Evolutionary conservation across 805 yeast species (phyloP), one percentile per base, ranked within the genome.

Genomic region (Ogataea degrootiae): DNA sequence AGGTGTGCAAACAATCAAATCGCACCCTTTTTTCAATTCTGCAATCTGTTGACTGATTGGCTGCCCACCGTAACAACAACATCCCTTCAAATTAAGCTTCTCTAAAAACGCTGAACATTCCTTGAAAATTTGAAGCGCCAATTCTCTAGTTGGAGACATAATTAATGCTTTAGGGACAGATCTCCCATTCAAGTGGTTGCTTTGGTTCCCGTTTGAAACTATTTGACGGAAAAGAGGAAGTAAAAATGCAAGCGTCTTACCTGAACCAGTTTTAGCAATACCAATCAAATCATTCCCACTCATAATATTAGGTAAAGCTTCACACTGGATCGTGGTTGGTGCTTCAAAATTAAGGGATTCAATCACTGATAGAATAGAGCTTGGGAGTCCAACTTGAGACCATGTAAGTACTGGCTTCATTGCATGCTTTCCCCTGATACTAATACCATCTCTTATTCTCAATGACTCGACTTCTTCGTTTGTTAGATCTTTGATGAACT

Each of bases 211-310:
- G 58, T 89, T 96, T 40, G 87, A 91, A 48, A 80, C 76, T 9
- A 94, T 80, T 52, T 92, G 98, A 44, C 96, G 74, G 44, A 92
- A 71, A 68, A 94, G 66, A 0, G 99, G 97, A 6, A 94, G 62
- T 8, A 90, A 70, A 66, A 87, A 94, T 1, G 97, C 86, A 56
- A 92, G 74, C 0, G 99, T 94, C 62, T 94, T 94, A 3, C 99
- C 99, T 0, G 97, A 87, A 0, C 99, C 99, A 0, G 99, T 94
- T 54, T 90, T 89, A 0, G 99, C 98, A 19, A 94, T 85, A 6
- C 97, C 97, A 41, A 94, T 85, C 7, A 92, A 79, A 67, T 94
- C 98, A 42, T 85, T 67, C 0, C 98, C 98, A 2, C 83, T 73
- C 95, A 92, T 87, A 19, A 90, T 80, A 0, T 90, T 85, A 0